Conservation (phyloP, 140 eudicot genomes). For the Bidens hawaiensis region DNA sequence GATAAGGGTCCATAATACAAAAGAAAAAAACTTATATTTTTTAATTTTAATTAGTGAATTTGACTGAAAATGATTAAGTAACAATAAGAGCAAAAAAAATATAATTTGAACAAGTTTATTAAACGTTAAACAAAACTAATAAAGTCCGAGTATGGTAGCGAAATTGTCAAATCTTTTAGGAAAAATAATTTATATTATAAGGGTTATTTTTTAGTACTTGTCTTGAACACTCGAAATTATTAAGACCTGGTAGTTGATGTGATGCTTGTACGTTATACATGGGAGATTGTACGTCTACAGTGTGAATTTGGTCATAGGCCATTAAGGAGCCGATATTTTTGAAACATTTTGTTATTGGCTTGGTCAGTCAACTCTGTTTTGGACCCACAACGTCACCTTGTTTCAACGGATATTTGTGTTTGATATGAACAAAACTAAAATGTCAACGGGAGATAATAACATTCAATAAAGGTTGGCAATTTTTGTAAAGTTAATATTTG, state of each 20-base stretch:
- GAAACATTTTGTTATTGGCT: constrained; percentile 14
- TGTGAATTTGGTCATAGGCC: constrained; percentile 1
- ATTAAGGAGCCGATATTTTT: constrained; percentile 28
- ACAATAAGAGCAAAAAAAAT: too few species aligned
- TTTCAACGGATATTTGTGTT: not conserved
- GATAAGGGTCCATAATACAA: too few species aligned
- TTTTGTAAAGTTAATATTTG: not conserved
- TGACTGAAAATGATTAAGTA: too few species aligned
- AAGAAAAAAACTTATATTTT: too few species aligned
- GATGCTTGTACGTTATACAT: constrained; percentile 12
- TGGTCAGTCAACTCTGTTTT: constrained; percentile 17
- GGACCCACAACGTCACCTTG: not conserved
- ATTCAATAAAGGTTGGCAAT: not conserved
- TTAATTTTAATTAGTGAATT: too few species aligned
- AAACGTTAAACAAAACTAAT: too few species aligned
- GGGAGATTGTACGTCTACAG: not conserved
- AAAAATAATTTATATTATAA: too few species aligned
- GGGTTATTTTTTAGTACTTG: too few species aligned
- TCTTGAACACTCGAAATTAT: too few species aligned
- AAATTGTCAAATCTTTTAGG: too few species aligned
- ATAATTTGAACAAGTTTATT: too few species aligned
- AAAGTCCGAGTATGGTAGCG: too few species aligned
- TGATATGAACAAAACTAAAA: not conserved
- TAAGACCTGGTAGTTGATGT: not conserved
- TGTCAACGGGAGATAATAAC: not conserved